Conservation (phyloP, 768 basidiomycete species). For the Amanita inopinata region DNA sequence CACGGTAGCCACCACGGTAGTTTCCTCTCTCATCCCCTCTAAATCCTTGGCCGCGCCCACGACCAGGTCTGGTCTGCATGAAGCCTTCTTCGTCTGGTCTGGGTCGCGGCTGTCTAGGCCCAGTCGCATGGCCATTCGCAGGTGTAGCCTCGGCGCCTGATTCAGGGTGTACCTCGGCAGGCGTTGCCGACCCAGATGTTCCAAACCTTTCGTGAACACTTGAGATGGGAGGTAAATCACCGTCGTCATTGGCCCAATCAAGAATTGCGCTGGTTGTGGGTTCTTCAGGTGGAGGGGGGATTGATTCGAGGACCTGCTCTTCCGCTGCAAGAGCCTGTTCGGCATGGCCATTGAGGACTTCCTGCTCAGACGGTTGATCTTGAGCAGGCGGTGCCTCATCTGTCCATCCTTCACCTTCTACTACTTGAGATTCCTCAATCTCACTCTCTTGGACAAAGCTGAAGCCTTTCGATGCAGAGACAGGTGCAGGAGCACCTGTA, state of each 20-base stretch:
- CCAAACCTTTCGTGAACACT: conserved; percentile 71
- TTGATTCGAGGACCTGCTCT: conserved; percentile 8
- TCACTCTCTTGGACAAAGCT: conserved; percentile 80
- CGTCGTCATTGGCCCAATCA: conserved; percentile 82
- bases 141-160: conserved; percentile 15
- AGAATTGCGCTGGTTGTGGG: conserved; percentile 28
- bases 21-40: conserved; percentile 21
- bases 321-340: background rate
- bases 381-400: conserved; percentile 24
- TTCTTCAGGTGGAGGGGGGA: background rate
- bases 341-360: conserved; percentile 5
- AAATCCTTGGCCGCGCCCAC: conserved; percentile 32
- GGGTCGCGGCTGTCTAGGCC: conserved; percentile 14
- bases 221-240: conserved; percentile 68
- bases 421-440: conserved; percentile 45
- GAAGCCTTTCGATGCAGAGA: conserved; percentile 45
- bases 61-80: conserved; percentile 36
- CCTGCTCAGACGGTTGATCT: conserved; percentile 15
- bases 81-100: conserved; percentile 56
- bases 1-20: conserved; percentile 24
- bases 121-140: conserved; percentile 22
- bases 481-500: conserved; percentile 29
- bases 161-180: conserved; percentile 30
- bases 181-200: conserved; percentile 63
- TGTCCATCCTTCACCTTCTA: conserved; percentile 47